phyloP scores from a whole-genome alignment of 2,329 filamentous ascomycete genomes.

The Ascomycota sp. region DNA sequence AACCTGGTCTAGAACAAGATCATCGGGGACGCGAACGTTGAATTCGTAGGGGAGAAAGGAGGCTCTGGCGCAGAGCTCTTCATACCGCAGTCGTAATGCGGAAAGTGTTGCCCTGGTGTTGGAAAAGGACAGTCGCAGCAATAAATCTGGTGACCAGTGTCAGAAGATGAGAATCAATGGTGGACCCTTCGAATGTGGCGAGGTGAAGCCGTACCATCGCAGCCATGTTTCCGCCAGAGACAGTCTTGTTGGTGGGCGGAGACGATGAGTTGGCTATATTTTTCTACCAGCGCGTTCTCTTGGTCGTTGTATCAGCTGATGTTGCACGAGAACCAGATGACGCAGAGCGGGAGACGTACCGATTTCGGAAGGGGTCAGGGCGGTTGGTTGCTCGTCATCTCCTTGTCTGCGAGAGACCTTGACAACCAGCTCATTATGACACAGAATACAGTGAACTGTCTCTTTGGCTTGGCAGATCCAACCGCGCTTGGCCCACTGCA shows the following conservation, averaged over 20 bases:
- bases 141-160: constrained; percentile 21
- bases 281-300: constrained; percentile 51
- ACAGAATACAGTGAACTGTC: constrained; percentile 69
- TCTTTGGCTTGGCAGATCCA: constrained; percentile 76
- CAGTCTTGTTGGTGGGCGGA: constrained; percentile 63
- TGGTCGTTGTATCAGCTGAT: too few relatives aligned
- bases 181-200: too few relatives aligned
- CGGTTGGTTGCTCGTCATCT: constrained; percentile 32
- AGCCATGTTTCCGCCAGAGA: constrained; percentile 72
- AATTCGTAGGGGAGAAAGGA: constrained; percentile 40
- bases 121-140: constrained; percentile 41
- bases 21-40: constrained; percentile 35
- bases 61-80: constrained; percentile 33
- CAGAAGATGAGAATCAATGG: too few relatives aligned
- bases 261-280: constrained; percentile 54
- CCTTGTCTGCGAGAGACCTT: constrained; percentile 45
- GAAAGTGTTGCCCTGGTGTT: constrained; percentile 38
- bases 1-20: constrained; percentile 27
- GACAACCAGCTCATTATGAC: constrained; percentile 66
- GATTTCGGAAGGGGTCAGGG: constrained; percentile 39
- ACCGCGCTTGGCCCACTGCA: constrained; percentile 84
- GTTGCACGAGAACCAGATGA: too few relatives aligned
- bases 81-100: constrained; percentile 41
- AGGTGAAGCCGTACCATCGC: constrained; percentile 41
- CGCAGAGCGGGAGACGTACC: constrained; percentile 13